Evolutionary conservation across 2,329 filamentous ascomycete genomes (phyloP).

Genomic region (Hymenoscyphus albidus): DNA sequence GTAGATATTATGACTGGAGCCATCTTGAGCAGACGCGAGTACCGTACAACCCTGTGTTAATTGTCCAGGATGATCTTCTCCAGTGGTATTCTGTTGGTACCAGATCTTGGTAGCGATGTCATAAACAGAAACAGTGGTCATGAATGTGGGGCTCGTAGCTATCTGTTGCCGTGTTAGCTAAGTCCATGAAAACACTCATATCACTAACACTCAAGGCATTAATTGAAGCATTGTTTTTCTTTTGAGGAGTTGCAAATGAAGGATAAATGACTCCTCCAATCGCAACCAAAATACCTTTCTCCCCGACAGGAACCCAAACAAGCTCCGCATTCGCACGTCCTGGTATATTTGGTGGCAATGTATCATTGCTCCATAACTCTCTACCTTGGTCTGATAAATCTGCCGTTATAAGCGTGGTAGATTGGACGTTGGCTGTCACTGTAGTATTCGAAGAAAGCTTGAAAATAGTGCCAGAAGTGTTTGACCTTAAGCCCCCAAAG

Average conservation of each 20-base stretch:
- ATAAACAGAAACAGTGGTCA: constrained; percentile 69
- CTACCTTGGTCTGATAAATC: constrained; percentile 51
- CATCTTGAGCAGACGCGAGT: constrained; percentile 64
- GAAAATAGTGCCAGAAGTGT: constrained; percentile 48
- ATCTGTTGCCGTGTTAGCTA: constrained; percentile 42
- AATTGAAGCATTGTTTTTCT: constrained; percentile 33
- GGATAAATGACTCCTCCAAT: constrained; percentile 70
- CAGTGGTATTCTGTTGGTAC: constrained; percentile 69
- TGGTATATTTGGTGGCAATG: constrained; percentile 46
- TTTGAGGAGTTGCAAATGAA: constrained; percentile 38
- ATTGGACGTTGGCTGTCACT: constrained; percentile 38
- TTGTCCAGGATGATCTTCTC: constrained; percentile 52
- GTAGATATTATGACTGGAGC: constrained; percentile 73
- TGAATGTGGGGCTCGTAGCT: constrained; percentile 64
- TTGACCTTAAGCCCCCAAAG: constrained; percentile 59
- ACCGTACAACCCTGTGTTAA: constrained; percentile 70
- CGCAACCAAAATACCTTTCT: constrained; percentile 71
- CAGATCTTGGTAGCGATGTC: constrained; percentile 66
- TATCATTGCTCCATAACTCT: constrained; percentile 55
- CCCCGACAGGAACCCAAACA: constrained; percentile 74
- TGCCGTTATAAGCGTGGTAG: constrained; percentile 56
- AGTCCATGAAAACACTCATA: too few species aligned
- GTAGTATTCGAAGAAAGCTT: constrained; percentile 20
- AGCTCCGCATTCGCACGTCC: constrained; percentile 61
- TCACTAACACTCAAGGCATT: constrained; percentile 39